Conservation (phyloP, 352 stramenopile species). For the Pythium phragmiticola region DNA sequence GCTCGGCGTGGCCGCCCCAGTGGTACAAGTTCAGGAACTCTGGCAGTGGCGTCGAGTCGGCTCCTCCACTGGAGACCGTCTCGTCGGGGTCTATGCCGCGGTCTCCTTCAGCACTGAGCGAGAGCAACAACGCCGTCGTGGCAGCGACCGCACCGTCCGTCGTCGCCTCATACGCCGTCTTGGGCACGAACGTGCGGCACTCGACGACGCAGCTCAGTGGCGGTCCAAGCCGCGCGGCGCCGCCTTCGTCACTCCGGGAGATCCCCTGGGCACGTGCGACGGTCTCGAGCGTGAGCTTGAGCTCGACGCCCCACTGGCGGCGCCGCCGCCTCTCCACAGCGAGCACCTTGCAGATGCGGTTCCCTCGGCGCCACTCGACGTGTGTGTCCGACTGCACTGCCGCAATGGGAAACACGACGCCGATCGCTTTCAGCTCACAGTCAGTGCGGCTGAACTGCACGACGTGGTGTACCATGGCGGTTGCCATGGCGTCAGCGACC, state of each 20-base stretch:
- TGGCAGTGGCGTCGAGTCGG: background rate
- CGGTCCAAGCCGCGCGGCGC: constrained; percentile 8
- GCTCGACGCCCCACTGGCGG: constrained; percentile 39
- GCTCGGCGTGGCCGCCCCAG: constrained; percentile 11
- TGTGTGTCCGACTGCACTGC: background rate
- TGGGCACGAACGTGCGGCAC: constrained; percentile 36
- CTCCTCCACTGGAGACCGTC: background rate
- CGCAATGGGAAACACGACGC: constrained; percentile 20
- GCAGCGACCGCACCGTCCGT: background rate
- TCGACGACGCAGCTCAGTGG: constrained; percentile 12
- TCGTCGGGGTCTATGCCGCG: background rate
- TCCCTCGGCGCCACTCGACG: constrained; percentile 34
- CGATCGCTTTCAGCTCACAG: constrained; percentile 21
- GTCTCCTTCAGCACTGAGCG: background rate
- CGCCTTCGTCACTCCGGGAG: background rate
- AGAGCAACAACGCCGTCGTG: background rate
- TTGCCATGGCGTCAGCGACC: background rate
- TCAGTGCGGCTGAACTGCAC: background rate
- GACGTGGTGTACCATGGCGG: background rate
- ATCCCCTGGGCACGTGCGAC: constrained; percentile 15
- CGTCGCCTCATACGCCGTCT: constrained; percentile 26
- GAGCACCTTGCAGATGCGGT: constrained; percentile 33
- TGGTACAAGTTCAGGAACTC: constrained; percentile 26
- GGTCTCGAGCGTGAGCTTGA: constrained; percentile 22
- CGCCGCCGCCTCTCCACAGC: constrained; percentile 26